Evolutionary conservation across 208 protist species (phyloP), one percentile per base, ranked within the genome.

Genomic region (Leishmania tropica): DNA sequence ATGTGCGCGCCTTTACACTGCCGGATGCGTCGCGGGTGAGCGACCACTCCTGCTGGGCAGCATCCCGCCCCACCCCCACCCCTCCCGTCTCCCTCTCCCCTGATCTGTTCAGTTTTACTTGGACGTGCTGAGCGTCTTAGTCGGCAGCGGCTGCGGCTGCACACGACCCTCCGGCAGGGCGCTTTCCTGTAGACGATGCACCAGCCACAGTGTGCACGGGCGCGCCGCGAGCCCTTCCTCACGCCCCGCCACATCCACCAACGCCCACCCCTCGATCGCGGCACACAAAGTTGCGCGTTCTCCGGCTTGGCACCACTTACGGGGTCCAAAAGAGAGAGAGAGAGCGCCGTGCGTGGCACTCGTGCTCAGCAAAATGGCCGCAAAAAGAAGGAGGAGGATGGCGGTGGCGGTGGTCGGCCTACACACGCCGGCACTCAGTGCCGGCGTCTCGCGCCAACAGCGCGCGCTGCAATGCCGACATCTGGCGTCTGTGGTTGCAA

Each of bases 401-500:
- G 62, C 8, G 37, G 40, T 47, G 13, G 37, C 10, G 42, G 42
- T 45, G 40, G 31, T 24, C 7, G 7, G 6, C 70, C 40, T 24
- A 37, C 24, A 74, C 40, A 72, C 40, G 21, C 67, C 51, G 17
- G 3, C 70, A 17, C 51, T 82, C 31, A 83, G 53, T 81, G 56
- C 37, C 65, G 73, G 35, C 35, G 73, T 28, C 35, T 19, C 4
- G 73, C 51, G 51, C 73, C 35, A 62, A 37, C 45, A 37, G 73
- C 6, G 37, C 76, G 79, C 56, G 79, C 45, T 3, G 74, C 74
- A 0, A 87, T 83, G 6, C 94, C 94, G 6, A 96, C 84, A 76
- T 96, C 92, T 0, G 89, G 82, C n/a, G 94, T 97, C 77, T 91
- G 89, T 48, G 94, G 92, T 79, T 94, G 85, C 77, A 97, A 78